Evolutionary conservation across 139 green algal species (phyloP).

Genomic region (Closterium sp.): DNA sequence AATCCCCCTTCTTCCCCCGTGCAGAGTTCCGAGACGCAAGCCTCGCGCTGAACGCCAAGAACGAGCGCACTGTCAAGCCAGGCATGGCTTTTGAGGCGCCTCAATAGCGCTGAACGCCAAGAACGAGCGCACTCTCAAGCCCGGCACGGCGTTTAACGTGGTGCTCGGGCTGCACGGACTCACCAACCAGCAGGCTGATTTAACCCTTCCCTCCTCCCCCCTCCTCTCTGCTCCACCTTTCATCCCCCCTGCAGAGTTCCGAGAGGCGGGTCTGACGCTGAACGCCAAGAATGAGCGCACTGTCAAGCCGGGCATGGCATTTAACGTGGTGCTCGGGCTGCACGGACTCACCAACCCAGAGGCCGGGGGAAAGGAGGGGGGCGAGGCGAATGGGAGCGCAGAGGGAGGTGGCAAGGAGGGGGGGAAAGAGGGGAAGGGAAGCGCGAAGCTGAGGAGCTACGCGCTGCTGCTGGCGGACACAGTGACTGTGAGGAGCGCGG

Average conservation of each 20-base stretch:
- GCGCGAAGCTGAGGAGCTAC: slow-evolving; percentile 54
- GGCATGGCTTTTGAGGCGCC: slow-evolving; percentile 76
- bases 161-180: slow-evolving; percentile 40
- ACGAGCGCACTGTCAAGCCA: slow-evolving; percentile 48
- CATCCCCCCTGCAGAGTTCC: slow-evolving; percentile 46
- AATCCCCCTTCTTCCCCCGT: neutral
- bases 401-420: no score
- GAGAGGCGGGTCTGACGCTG: slow-evolving; percentile 53
- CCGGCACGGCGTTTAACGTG: slow-evolving; percentile 72
- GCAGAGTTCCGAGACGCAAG: slow-evolving; percentile 52
- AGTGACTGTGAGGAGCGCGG: slow-evolving; percentile 47
- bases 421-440: neutral
- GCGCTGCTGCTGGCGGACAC: slow-evolving; percentile 88
- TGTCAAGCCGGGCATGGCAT: slow-evolving; percentile 64
- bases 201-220: no score
- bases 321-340: slow-evolving; percentile 65
- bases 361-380: no score
- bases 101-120: no score
- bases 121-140: slow-evolving; percentile 53
- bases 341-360: slow-evolving; percentile 21
- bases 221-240: no score
- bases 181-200: slow-evolving; percentile 30
- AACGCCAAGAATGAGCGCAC: slow-evolving; percentile 58
- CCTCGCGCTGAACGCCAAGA: slow-evolving; percentile 68
- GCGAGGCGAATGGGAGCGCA: no score